Base-by-base conservation (phyloP, 257 asterid species). In the Perilla frutescens region DNA sequence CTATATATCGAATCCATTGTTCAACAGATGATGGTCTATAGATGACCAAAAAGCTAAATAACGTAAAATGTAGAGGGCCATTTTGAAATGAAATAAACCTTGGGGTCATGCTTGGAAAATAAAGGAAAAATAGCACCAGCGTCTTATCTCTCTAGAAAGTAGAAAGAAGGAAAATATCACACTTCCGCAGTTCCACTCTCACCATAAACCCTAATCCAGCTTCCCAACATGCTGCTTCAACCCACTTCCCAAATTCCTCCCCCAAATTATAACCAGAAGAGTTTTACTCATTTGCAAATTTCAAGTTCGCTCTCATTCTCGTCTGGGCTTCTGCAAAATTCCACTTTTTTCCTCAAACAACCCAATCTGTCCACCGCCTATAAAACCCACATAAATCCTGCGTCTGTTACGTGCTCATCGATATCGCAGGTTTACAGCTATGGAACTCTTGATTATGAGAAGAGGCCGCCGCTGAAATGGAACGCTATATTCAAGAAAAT, bases 401-500 rank as follows among this genome's bases (percentile, higher is more conserved):
- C 71, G 36, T 67, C 81, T 11, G 15, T 84, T 26, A 77, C 87
- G 7, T 81, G 92, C 76, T 84, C 96, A 6, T 85, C 90, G n/a
- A 53, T 78, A 32, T 82, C 98, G 3, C 82, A 81, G 75, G 89
- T 81, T 55, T 79, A 81, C 70, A 86, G 81, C 79, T 79, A 85
- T 55, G 97, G 94, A 34, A 86, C 92, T 6, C 71, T 81, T 56
- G 96, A 87, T 64, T 86, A 75, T 54, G 98, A 92, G 81, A 86
- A 47, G 75, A 76, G 86, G 83, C 87, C 87, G 1, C 41, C 60
- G 83, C 81, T 68, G 80, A 87, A 75, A 60, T 92, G 99, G 99
- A 81, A 76, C 40, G 74, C 72, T 47, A 78, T 92, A 34, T 88
- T 82, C 87, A 92, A 83, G 88, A 79, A 82, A 72, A 83, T 95